phyloP scores from a whole-genome alignment of 2,329 filamentous ascomycete species.

The Penicillium occitanis region DNA sequence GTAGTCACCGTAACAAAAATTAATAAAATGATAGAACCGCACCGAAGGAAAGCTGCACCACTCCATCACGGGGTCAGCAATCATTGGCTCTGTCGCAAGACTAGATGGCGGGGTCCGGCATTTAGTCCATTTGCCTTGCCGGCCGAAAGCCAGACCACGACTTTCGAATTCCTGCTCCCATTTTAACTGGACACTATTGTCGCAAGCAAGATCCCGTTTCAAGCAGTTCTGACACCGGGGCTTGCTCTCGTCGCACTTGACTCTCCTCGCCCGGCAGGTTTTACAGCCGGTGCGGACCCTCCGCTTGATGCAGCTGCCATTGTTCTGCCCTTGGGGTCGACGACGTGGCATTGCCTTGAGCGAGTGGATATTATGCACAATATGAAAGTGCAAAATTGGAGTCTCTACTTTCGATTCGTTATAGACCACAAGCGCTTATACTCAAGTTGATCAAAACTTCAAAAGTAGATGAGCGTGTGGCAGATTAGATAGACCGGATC shows the following conservation, averaged over 20 bases:
- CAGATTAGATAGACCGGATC: not conserved
- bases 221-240: conserved; percentile 26
- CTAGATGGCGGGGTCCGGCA: conserved; percentile 24
- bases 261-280: conserved; percentile 25
- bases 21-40: conserved; percentile 12
- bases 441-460: not conserved
- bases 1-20: conserved; percentile 25
- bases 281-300: conserved; percentile 19
- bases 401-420: not conserved
- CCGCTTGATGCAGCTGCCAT: conserved; percentile 6
- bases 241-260: conserved; percentile 27
- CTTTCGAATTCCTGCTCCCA: conserved; percentile 44
- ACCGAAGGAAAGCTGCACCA: conserved; percentile 20
- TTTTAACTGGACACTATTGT: conserved; percentile 29
- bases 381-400: not conserved
- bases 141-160: conserved; percentile 45
- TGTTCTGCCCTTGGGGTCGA: not conserved
- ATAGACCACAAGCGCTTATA: not conserved
- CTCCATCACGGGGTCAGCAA: conserved; percentile 12
- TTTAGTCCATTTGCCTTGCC: conserved; percentile 45
- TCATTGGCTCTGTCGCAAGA: not conserved
- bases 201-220: conserved; percentile 23
- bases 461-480: not conserved
- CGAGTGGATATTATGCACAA: not conserved
- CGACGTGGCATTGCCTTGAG: conserved; percentile 14